Evolutionary conservation across 139 green algal genomes (phyloP).

Genomic region (Chlorella sorokiniana): DNA sequence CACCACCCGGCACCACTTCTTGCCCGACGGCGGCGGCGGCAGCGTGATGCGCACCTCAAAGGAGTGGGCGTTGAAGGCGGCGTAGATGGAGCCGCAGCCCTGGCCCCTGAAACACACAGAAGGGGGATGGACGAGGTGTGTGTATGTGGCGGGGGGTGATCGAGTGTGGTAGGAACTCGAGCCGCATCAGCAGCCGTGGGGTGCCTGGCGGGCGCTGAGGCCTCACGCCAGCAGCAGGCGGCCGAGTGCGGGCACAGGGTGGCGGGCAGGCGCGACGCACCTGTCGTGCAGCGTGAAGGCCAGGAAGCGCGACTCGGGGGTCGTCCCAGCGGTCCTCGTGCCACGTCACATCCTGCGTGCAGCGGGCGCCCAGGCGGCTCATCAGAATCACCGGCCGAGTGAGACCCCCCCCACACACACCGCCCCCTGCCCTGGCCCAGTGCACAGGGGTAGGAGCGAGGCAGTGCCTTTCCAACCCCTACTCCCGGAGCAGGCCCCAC

Average conservation of each 20-base stretch:
- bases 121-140: not conserved
- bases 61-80: slow-evolving; percentile 93
- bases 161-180: no score
- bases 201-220: not conserved
- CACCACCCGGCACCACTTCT: slow-evolving; percentile 83
- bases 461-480: no score
- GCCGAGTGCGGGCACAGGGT: no score
- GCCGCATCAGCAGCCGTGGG: no score
- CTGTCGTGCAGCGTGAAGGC: slow-evolving; percentile 92
- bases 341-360: slow-evolving; percentile 90
- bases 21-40: slow-evolving; percentile 65
- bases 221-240: not conserved
- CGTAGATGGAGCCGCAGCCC: slow-evolving; percentile 80
- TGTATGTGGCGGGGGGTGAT: not conserved
- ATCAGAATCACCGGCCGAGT: not conserved
- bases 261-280: not conserved
- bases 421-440: not conserved
- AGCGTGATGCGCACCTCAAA: slow-evolving; percentile 72
- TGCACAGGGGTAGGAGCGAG: not conserved
- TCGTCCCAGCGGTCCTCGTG: slow-evolving; percentile 97
- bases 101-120: slow-evolving; percentile 33
- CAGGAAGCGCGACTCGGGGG: slow-evolving; percentile 88
- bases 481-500: not conserved
- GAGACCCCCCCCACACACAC: no score
- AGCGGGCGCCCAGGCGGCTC: not conserved